A percentile compares a stretch with the other conserved stretches of the same genome.
Conservation (phyloP, 371 early-diverging fungal genomes). For the Mucor mucedo region DNA sequence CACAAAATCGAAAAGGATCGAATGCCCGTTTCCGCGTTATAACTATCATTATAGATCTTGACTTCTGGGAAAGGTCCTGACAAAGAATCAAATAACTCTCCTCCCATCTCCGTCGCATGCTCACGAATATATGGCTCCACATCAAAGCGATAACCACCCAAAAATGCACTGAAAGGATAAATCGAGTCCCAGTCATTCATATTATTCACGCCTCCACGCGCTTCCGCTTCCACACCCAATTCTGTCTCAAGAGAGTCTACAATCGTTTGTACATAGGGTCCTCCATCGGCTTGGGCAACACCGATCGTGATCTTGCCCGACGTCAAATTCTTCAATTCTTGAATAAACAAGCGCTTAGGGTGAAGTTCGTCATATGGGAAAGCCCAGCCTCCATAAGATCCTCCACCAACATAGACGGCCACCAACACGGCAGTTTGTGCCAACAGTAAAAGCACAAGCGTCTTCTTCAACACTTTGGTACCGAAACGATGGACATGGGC, state of each 20-base stretch:
- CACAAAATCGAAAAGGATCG: slow-evolving; percentile 60
- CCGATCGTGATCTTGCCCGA: slow-evolving; percentile 63
- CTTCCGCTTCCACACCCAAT: slow-evolving; percentile 42
- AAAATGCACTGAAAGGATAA: slow-evolving; percentile 73
- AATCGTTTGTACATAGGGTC: slow-evolving; percentile 57
- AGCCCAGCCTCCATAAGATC: slow-evolving; percentile 41
- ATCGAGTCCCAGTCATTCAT: slow-evolving; percentile 68
- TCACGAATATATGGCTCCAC: slow-evolving; percentile 54
- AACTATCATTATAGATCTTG: slow-evolving; percentile 51
- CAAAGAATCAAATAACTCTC: slow-evolving; percentile 28
- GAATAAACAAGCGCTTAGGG: slow-evolving; percentile 68
- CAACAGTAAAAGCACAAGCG: slow-evolving; percentile 40
- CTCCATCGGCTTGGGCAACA: slow-evolving; percentile 70
- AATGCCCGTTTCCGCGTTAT: slow-evolving; percentile 54
- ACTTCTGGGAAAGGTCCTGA: slow-evolving; percentile 49
- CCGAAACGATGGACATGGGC: slow-evolving; percentile 68
- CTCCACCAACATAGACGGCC: slow-evolving; percentile 43
- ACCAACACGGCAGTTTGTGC: slow-evolving; percentile 48
- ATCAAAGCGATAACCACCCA: slow-evolving; percentile 68
- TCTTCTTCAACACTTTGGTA: slow-evolving; percentile 37
- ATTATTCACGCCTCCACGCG: slow-evolving; percentile 36
- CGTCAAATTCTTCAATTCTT: slow-evolving; percentile 69
- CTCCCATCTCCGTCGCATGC: slow-evolving; percentile 10
- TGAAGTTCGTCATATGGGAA: slow-evolving; percentile 70
- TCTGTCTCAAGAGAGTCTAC: slow-evolving; percentile 48